These are phyloP conservation scores for Maudiozyma serrabonitensis DNA, from an alignment of 805 yeast genomes.

Conservation along the genomic window DNA sequence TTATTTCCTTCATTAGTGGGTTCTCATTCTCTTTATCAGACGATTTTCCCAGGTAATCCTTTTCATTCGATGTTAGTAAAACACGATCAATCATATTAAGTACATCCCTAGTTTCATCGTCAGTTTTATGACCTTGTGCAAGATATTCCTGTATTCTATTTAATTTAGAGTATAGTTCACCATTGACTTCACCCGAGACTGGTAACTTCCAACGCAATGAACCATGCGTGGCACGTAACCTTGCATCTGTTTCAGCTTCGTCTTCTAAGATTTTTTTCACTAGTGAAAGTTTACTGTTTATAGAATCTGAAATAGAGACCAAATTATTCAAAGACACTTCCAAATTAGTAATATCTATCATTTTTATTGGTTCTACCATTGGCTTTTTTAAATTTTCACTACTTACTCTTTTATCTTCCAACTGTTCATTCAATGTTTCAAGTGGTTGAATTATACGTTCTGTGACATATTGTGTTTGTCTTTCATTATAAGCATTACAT, in stretches of 20 bases:
- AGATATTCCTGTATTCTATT: constrained; percentile 39
- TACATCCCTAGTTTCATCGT: constrained; percentile 39
- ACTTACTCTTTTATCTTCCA: constrained; percentile 17
- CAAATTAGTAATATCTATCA: not conserved
- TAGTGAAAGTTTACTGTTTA: not conserved
- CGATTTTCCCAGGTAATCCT: constrained; percentile 33
- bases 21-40: constrained; percentile 20
- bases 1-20: constrained; percentile 29
- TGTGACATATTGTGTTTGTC: constrained; percentile 45
- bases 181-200: constrained; percentile 37
- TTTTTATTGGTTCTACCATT: not conserved
- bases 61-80: not conserved
- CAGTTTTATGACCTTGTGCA: constrained; percentile 52
- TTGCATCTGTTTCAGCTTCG: constrained; percentile 49
- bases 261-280: constrained; percentile 35
- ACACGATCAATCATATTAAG: constrained; percentile 40
- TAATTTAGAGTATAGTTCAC: constrained; percentile 32
- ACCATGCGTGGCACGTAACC: constrained; percentile 42
- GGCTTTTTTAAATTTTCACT: not conserved
- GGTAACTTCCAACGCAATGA: constrained; percentile 44
- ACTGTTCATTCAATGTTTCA: constrained; percentile 35
- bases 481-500: constrained; percentile 57
- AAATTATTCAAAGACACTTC: not conserved
- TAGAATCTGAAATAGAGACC: not conserved
- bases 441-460: constrained; percentile 41